These are phyloP conservation scores for Marasmius tenuissimus DNA, from an alignment of 1,284 basidiomycete species.

Conservation along the genomic window DNA sequence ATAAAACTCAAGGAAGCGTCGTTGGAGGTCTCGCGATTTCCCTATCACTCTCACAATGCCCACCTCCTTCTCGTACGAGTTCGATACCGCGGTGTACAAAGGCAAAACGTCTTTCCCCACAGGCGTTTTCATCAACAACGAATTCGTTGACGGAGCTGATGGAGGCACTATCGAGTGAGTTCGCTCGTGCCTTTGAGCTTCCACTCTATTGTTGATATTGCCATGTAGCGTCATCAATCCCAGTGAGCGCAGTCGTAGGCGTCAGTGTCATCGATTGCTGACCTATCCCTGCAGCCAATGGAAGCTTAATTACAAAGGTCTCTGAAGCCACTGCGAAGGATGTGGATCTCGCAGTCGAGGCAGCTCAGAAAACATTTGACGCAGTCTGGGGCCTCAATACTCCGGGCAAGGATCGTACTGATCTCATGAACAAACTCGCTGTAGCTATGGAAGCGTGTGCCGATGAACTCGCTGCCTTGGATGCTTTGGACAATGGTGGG, in stretches of 20 bases:
- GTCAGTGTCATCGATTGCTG: background rate
- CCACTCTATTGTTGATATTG: background rate
- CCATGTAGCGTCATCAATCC: background rate
- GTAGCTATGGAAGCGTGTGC: constrained; percentile 68
- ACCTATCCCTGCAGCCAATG: constrained; percentile 44
- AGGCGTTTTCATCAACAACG: constrained; percentile 72
- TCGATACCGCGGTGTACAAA: constrained; percentile 58
- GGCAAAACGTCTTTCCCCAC: constrained; percentile 58
- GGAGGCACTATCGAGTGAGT: constrained; percentile 29
- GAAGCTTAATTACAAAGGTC: constrained; percentile 62
- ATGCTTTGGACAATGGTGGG: constrained; percentile 64
- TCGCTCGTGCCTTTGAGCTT: no score
- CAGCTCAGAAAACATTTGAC: constrained; percentile 60
- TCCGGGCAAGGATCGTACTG: constrained; percentile 61
- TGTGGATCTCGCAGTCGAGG: constrained; percentile 72
- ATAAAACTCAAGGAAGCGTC: no score
- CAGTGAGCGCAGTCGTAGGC: background rate
- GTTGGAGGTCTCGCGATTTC: no score
- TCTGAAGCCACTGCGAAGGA: constrained; percentile 66
- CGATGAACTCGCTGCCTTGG: constrained; percentile 72
- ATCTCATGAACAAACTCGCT: constrained; percentile 67
- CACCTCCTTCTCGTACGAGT: constrained; percentile 1
- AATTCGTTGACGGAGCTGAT: constrained; percentile 61
- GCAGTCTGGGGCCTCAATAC: constrained; percentile 64
- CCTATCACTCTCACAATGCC: background rate